Evolutionary conservation across 73 alveolate genomes (phyloP).

Genomic region (Paramecium sexaurelia): DNA sequence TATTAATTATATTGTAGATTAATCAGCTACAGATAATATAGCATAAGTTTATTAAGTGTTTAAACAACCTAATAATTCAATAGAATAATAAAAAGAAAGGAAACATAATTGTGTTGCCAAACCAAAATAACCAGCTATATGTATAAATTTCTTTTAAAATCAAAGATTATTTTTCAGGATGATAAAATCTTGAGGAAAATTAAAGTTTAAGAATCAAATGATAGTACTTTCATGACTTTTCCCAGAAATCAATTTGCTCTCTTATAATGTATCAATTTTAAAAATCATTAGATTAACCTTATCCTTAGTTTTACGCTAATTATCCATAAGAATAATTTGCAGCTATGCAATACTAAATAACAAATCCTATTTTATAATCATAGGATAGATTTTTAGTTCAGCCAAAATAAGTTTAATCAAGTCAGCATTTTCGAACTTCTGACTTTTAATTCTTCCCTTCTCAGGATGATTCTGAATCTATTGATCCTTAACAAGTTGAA

Average conservation of each 20-base stretch:
- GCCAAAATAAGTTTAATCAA: not conserved
- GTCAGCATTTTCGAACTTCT: not conserved
- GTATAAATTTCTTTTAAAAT: not conserved
- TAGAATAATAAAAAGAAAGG: not conserved
- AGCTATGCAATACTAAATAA: not conserved
- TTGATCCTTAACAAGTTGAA: not conserved
- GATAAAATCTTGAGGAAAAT: not conserved
- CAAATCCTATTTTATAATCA: slow-evolving; percentile 1
- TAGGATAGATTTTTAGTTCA: not conserved
- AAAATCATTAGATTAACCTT: not conserved
- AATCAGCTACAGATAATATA: not conserved
- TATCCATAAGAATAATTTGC: slow-evolving; percentile 1
- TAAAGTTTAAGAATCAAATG: slow-evolving; percentile 33
- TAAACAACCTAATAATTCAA: not conserved
- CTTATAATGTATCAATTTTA: not conserved
- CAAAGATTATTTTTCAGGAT: not conserved
- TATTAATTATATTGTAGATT: not conserved
- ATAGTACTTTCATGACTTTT: slow-evolving; percentile 5
- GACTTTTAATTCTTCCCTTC: not conserved
- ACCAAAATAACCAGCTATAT: not conserved
- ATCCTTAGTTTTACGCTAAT: not conserved
- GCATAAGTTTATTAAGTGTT: slow-evolving; percentile 1
- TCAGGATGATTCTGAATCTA: slow-evolving; percentile 4
- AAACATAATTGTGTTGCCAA: not conserved
- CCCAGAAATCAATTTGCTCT: not conserved